Base-by-base conservation (phyloP, 129 eudicot species). In the Centrapalus pauciflorus region DNA sequence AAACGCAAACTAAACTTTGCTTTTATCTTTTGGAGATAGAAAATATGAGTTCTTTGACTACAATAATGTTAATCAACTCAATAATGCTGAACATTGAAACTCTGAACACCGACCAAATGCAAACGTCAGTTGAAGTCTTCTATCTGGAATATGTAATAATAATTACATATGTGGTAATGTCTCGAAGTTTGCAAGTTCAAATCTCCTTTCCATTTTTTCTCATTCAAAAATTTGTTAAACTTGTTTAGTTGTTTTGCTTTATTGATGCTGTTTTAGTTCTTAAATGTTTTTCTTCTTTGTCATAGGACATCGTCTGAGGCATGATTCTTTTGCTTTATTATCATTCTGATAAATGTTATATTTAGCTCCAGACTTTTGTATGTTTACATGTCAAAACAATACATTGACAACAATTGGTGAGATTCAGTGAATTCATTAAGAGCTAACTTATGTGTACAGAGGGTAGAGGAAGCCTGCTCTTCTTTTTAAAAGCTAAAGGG, bases 401-500 rank as follows among this genome's bases (percentile, higher is more conserved):
- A 8, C 21, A 11, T 40, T 73, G 10, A 54, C 38, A 23, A 43
- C 29, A 26, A n/a, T 49, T 46, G 13, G 59, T 48, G 64, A 30
- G 16, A 67, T 57, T 45, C 29, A 65, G 30, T 58, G 17, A 11
- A 74, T 41, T 9, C 19, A 43, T 30, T 27, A 38, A 77, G 12
- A 58, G 35, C 24, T 28, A 64, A 27, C 9, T 25, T 61, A 34
- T 76, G 8, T 57, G 64, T 60, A 57, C 89, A 93, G 98, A 93
- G 98, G 96, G 96, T 67, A 85, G 81, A 74, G 98, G 98, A 73
- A 88, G 98, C 75, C 70, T 93, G 80, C 96, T 34, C 72, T 88
- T 62, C 66, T 82, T 88, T 76, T 82, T 93, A 17, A 93, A 93
- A 76, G 80, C 79, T 76, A 81, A 81, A 80, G 98, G 98, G 54